Evolutionary conservation across 2,329 filamentous ascomycete genomes (phyloP), one percentile per base, ranked within the genome.

Genomic region (Aotearoamyces nothofagi): DNA sequence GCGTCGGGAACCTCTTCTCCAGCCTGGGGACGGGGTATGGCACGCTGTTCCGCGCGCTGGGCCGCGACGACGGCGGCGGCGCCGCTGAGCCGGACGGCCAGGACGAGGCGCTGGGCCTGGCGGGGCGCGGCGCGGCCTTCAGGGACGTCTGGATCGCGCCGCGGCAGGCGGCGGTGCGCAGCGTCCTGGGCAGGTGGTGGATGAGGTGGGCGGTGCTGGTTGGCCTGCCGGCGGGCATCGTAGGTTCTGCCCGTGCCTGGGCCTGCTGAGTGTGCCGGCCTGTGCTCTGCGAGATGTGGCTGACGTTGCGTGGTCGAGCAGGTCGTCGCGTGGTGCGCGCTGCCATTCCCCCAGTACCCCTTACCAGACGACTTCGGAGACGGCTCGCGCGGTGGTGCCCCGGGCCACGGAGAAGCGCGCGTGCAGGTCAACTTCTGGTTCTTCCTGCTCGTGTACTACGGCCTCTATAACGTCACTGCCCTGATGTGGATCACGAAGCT

Each of bases 391-490:
- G 50, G 49, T 22, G 64, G 61, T 30, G 52, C 56, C 1, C 70
- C 71, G 1, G 72, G 71, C 15, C 70, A 78, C 55, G 73, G 73
- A 33, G 58, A 63, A 39, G 68, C 71, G 5, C 57, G 65, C 23
- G 72, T 78, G 4, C 63, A 67, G 36, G 64, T 78, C 39, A 75
- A 74, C 53, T 78, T 78, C 44, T 78, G 73, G 72, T 77, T 76
- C 57, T 78, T 78, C 44, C 56, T 78, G 20, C 64, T 76, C 27
- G 65, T 76, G 32, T 78, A 77, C 53, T 78, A 78, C 47, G 69
- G 70, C 32, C 66, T 76, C 39, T 78, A 78, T 51, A 77, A 73
- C 45, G 44, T 77, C 14, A 74, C 69, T 4, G 73, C 72, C 3
- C 52, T 78, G 40, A 65, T 75, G 35, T 78, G 72, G 70, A 76